These are phyloP conservation scores for Schoenoplectus tabernaemontani DNA, from an alignment of 202 grass and related monocot species.

Conservation along the genomic window DNA sequence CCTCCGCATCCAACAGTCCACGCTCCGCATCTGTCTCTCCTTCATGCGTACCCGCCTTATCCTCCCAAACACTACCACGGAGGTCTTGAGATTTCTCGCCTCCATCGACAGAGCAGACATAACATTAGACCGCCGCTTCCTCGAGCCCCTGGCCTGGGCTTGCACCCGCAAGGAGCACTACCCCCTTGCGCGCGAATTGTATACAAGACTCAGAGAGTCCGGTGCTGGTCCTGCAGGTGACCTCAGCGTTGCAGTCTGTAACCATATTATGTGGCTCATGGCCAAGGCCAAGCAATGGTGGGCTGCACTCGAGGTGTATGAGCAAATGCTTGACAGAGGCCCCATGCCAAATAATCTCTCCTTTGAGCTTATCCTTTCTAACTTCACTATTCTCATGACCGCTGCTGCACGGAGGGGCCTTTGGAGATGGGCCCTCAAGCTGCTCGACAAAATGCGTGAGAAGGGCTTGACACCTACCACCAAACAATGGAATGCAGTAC, in stretches of 20 bases:
- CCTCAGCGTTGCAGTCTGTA: conserved; percentile 63
- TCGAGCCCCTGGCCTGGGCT: conserved; percentile 72
- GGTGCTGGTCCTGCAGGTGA: background rate
- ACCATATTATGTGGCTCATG: conserved; percentile 80
- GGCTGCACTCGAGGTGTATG: conserved; percentile 84
- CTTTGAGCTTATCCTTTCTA: conserved; percentile 52
- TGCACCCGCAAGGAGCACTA: conserved; percentile 72
- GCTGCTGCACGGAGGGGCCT: conserved; percentile 62
- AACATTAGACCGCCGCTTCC: conserved; percentile 26
- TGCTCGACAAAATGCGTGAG: conserved; percentile 83
- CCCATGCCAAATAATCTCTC: conserved; percentile 69
- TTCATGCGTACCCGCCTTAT: conserved; percentile 49
- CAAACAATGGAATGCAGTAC: conserved; percentile 76
- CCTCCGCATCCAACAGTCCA: conserved; percentile 47
- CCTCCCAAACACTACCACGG: conserved; percentile 25
- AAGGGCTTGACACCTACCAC: conserved; percentile 62
- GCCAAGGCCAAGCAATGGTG: conserved; percentile 92
- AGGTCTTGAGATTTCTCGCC: conserved; percentile 55
- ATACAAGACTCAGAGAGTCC: conserved; percentile 49
- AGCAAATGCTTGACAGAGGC: conserved; percentile 68
- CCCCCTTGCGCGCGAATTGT: conserved; percentile 57
- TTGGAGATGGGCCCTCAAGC: conserved; percentile 65
- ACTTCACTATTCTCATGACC: conserved; percentile 63
- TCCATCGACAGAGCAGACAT: conserved; percentile 51
- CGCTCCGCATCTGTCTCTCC: conserved; percentile 32